These are phyloP conservation scores for Rosa chinensis DNA, from an alignment of 306 rosid species.

Conservation along the genomic window DNA sequence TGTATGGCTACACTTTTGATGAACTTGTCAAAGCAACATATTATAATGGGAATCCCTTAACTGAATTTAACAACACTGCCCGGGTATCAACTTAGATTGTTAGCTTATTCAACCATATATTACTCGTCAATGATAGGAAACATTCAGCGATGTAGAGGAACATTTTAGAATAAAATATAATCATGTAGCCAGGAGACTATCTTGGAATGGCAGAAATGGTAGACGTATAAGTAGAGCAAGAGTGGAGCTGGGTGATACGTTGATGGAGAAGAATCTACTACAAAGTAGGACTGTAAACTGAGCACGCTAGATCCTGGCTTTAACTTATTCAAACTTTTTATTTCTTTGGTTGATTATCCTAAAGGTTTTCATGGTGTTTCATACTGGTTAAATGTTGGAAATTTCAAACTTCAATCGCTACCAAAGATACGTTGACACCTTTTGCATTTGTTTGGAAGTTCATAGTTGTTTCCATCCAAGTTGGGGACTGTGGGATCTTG, in stretches of 20 bases:
- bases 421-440: not conserved
- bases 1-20: conserved; percentile 80
- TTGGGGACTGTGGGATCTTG: conserved; percentile 1
- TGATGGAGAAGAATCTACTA: too few species aligned
- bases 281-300: too few species aligned
- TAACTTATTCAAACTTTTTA: not conserved
- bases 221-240: too few species aligned
- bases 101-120: not conserved
- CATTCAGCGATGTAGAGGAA: not conserved
- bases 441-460: not conserved
- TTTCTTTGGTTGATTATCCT: not conserved
- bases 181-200: not conserved
- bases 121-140: not conserved
- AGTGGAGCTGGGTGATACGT: too few species aligned
- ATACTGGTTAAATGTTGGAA: not conserved
- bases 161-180: not conserved
- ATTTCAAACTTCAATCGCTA: not conserved
- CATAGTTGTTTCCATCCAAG: not conserved
- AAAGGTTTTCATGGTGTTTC: not conserved
- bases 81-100: conserved; percentile 57
- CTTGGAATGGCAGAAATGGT: too few species aligned
- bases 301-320: too few species aligned
- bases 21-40: conserved; percentile 87
- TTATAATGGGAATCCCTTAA: conserved; percentile 81
- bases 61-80: conserved; percentile 92